Evolutionary conservation across 805 yeast species (phyloP), one percentile per base, ranked within the genome.

Genomic region (Metschnikowia orientalis): DNA sequence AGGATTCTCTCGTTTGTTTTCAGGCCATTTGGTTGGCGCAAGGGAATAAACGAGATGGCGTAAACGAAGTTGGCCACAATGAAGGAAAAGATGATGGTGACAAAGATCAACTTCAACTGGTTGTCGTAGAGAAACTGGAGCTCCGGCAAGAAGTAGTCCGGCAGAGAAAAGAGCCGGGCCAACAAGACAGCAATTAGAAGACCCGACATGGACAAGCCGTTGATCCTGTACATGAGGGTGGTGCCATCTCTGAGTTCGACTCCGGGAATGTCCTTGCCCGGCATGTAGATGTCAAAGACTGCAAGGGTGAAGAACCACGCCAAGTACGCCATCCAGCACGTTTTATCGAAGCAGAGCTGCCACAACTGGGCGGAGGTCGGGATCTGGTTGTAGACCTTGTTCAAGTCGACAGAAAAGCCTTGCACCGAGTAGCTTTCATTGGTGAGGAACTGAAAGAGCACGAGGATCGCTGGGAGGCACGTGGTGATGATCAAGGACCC

Each of bases 221-320:
- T 90, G 62, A 92, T 83, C 51, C 82, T 79, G 62, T 90, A 90
- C 12, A 56, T 52, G 40, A 90, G 68, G 30, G 58, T 57, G 1
- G 84, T 69, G 2, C 92, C 92, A 55, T 88, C 95, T 50, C 97
- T 71, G 37, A 90, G 62, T 35, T 54, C 58, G 8, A 79, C 76
- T 16, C 98, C 98, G 19, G 72, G 53, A 46, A 76, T 59, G 15
- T 53, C 57, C 37, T 63, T 70, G 1, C 90, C 95, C 6, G 70
- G 71, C 8, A 90, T 89, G 20, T 84, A 60, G 3, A 79, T 47
- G 54, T 86, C 96, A 26, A 86, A 60, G 0, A 72, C 38, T 4
- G 77, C 80, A 32, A 92, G 65, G 0, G 67, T 69, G 35, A 67
- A 66, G 48, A 87, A 81, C 97, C 97, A 90, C 2, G 59, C 40